phyloP scores from a whole-genome alignment of 177 flowering plant species.

The Telopea speciosissima region DNA sequence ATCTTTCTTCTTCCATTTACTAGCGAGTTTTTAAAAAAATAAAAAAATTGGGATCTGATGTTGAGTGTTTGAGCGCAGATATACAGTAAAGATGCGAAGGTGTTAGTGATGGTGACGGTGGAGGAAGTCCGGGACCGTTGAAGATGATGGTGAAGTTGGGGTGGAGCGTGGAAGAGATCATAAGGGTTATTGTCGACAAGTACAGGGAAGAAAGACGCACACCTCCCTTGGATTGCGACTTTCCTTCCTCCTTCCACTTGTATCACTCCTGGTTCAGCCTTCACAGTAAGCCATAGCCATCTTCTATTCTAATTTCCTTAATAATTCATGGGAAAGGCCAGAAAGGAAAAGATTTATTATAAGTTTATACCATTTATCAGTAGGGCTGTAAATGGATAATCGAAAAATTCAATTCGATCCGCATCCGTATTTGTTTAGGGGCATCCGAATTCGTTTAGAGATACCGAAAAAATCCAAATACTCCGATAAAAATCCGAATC shows the following conservation, averaged over 20 bases:
- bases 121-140: constrained; percentile 84
- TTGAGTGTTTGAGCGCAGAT: constrained; percentile 21
- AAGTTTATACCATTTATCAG: too few species aligned
- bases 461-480: too few species aligned
- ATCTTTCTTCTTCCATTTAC: too few species aligned
- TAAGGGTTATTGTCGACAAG: constrained; percentile 45
- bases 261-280: constrained; percentile 80
- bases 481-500: too few species aligned
- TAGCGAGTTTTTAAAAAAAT: too few species aligned
- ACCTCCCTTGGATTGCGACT: constrained; percentile 37
- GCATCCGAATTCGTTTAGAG: too few species aligned
- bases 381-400: too few species aligned
- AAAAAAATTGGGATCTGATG: too few species aligned
- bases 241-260: constrained; percentile 39
- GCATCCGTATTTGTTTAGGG: too few species aligned
- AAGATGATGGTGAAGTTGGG: constrained; percentile 64
- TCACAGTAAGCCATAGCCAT: constrained; percentile 36
- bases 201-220: constrained; percentile 62
- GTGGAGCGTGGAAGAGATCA: constrained; percentile 66
- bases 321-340: too few species aligned
- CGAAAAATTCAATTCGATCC: too few species aligned
- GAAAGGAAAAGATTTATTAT: too few species aligned
- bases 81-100: constrained; percentile 59
- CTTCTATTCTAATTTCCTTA: background rate
- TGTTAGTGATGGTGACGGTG: constrained; percentile 72